A percentile compares a stretch with the other conserved stretches of the same genome.
Evolutionary conservation across 352 stramenopile genomes (phyloP).

Genomic region (Phytophthora macrochlamydospora): DNA sequence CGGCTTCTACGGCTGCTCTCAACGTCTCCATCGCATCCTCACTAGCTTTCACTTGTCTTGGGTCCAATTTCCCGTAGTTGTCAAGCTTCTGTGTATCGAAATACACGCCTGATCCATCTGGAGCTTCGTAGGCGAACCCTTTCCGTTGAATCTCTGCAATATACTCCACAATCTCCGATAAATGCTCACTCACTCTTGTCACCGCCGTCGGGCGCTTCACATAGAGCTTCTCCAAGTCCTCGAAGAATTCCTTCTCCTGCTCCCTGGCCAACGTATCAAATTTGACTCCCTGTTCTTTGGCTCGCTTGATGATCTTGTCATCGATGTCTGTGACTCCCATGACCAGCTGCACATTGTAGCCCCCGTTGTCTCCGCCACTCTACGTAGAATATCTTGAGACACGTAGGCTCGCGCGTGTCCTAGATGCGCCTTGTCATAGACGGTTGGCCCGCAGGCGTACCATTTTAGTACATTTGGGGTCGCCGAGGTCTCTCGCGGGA

Average conservation of each 20-base stretch:
- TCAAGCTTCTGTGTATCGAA: slow-evolving; percentile 93
- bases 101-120: slow-evolving; percentile 93
- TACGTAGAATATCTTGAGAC: slow-evolving; percentile 92
- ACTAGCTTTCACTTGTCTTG: slow-evolving; percentile 56
- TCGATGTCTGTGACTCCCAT: slow-evolving; percentile 99
- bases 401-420: slow-evolving; percentile 97
- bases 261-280: slow-evolving; percentile 55
- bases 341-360: slow-evolving; percentile 94
- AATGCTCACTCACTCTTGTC: slow-evolving; percentile 94
- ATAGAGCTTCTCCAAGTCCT: slow-evolving; percentile 65
- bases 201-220: slow-evolving; percentile 65
- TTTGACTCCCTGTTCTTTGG: slow-evolving; percentile 44
- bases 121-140: slow-evolving; percentile 94
- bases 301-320: slow-evolving; percentile 96
- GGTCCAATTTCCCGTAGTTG: slow-evolving; percentile 74
- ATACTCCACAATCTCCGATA: slow-evolving; percentile 96
- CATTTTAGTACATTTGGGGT: slow-evolving; percentile 79
- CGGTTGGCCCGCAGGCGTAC: slow-evolving; percentile 99
- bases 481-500: slow-evolving; percentile 44
- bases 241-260: slow-evolving; percentile 74
- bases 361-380: slow-evolving; percentile 89
- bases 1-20: slow-evolving; percentile 24
- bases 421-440: slow-evolving; percentile 98
- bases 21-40: slow-evolving; percentile 39
- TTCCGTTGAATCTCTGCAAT: slow-evolving; percentile 93